A percentile compares a stretch with the other conserved stretches of the same genome.
phyloP scores from a whole-genome alignment of 2,329 filamentous ascomycete species.

The Cryphonectria radicalis region DNA sequence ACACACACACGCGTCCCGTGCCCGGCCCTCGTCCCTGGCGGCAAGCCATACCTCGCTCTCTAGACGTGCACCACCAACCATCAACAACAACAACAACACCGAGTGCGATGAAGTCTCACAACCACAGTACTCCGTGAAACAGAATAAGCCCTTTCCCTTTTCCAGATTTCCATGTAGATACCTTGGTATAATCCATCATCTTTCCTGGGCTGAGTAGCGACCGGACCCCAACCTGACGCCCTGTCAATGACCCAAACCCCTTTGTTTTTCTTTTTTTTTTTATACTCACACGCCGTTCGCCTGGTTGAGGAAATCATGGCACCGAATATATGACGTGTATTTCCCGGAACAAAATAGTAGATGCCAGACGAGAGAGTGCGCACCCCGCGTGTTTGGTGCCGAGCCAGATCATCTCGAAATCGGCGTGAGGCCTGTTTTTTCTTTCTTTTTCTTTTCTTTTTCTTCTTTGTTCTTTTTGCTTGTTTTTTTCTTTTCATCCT shows the following conservation, averaged over 20 bases:
- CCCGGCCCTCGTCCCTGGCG: background rate
- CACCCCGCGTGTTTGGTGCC: conserved; percentile 1
- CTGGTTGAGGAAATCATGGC: conserved; percentile 26
- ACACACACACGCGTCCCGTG: background rate
- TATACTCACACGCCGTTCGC: conserved; percentile 28
- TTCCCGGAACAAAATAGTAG: conserved; percentile 16
- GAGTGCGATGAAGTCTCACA: background rate
- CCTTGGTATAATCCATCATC: conserved; percentile 15
- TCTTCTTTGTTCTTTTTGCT: background rate
- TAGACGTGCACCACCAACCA: background rate
- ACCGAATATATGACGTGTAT: conserved; percentile 16
- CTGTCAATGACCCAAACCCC: conserved; percentile 22
- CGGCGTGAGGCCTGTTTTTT: background rate
- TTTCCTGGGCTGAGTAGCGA: conserved; percentile 25
- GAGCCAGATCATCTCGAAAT: conserved; percentile 15
- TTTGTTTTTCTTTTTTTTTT: conserved; percentile 5
- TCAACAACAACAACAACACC: background rate
- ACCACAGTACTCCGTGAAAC: conserved; percentile 24
- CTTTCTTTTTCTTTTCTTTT: no score
- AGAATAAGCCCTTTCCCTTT: conserved; percentile 25
- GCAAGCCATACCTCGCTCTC: background rate
- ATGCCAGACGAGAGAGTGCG: conserved; percentile 13
- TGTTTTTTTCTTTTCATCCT: background rate
- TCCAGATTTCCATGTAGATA: conserved; percentile 26
- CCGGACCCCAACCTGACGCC: conserved; percentile 26